phyloP scores from a whole-genome alignment of 2,329 filamentous ascomycete species.

The Apiospora arundinis region DNA sequence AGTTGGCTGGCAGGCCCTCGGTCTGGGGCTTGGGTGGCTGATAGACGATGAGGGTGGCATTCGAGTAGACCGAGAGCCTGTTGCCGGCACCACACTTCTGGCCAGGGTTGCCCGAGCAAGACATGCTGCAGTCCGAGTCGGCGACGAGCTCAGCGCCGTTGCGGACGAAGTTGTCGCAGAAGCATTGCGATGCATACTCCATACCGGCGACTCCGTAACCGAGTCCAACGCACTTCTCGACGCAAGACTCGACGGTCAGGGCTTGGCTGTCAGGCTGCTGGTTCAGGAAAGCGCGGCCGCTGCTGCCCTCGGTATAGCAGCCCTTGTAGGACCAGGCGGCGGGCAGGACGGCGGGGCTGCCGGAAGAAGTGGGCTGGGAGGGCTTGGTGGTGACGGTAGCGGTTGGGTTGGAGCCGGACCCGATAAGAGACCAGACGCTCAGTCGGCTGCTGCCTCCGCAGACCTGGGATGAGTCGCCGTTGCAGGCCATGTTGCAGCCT shows the following conservation, averaged over 20 bases:
- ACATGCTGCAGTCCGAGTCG: slow-evolving; percentile 34
- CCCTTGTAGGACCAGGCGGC: slow-evolving; percentile 31
- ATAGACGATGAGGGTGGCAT: slow-evolving; percentile 29
- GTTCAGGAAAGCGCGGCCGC: slow-evolving; percentile 28
- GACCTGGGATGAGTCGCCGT: slow-evolving; percentile 26
- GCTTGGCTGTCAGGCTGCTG: slow-evolving; percentile 32
- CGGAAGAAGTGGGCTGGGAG: slow-evolving; percentile 15
- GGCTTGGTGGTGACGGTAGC: neutral
- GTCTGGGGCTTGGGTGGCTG: slow-evolving; percentile 30
- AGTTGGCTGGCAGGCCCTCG: slow-evolving; percentile 26
- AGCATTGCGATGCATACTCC: slow-evolving; percentile 41
- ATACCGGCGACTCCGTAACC: slow-evolving; percentile 41
- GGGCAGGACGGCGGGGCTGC: slow-evolving; percentile 26
- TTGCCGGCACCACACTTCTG: slow-evolving; percentile 35
- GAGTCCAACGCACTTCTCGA: slow-evolving; percentile 30
- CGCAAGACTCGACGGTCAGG: slow-evolving; percentile 33
- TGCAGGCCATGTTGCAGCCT: slow-evolving; percentile 29
- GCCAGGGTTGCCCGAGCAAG: slow-evolving; percentile 33
- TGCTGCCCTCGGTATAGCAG: slow-evolving; percentile 33
- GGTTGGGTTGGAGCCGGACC: slow-evolving; percentile 21
- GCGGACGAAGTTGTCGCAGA: slow-evolving; percentile 33
- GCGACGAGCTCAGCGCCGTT: slow-evolving; percentile 30
- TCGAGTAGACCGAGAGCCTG: slow-evolving; percentile 33
- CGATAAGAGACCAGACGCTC: slow-evolving; percentile 30
- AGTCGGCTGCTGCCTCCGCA: slow-evolving; percentile 28